Percentiles rank a stretch among this genome's conserved stretches.
phyloP scores from a whole-genome alignment of 1,139 yeast species.

The Protomyces inouyei region DNA sequence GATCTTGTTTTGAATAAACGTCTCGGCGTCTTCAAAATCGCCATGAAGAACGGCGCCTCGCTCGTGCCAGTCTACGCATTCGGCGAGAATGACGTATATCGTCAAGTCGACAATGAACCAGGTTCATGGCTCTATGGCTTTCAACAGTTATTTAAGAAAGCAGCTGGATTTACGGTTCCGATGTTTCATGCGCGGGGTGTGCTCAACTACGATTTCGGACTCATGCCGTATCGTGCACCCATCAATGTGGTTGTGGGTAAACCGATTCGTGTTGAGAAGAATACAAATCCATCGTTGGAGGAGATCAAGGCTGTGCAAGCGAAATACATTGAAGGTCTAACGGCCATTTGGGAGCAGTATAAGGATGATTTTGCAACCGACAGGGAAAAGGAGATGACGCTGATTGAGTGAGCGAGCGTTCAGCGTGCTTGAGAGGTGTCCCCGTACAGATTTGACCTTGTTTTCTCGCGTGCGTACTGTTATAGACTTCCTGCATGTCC shows the following conservation, averaged over 20 bases:
- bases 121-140: constrained; percentile 52
- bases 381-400: constrained; percentile 27
- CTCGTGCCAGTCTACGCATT: constrained; percentile 87
- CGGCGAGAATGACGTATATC: constrained; percentile 79
- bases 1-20: constrained; percentile 70
- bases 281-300: constrained; percentile 46
- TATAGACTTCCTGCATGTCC: neutral
- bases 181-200: constrained; percentile 89
- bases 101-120: constrained; percentile 54
- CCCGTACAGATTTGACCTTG: neutral
- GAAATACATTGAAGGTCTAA: constrained; percentile 63
- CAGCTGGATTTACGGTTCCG: constrained; percentile 79
- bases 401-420: constrained; percentile 28
- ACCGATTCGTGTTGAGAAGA: constrained; percentile 67
- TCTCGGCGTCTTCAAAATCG: constrained; percentile 83
- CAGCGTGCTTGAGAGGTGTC: neutral
- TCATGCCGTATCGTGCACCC: constrained; percentile 78
- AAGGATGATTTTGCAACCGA: constrained; percentile 48
- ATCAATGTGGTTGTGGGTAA: constrained; percentile 75
- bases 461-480: neutral
- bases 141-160: constrained; percentile 67
- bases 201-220: constrained; percentile 86
- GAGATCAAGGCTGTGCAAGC: constrained; percentile 68
- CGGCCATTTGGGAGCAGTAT: constrained; percentile 62
- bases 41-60: constrained; percentile 69